Conservation (phyloP, 768 basidiomycete genomes). For the Clathrus columnatus region DNA sequence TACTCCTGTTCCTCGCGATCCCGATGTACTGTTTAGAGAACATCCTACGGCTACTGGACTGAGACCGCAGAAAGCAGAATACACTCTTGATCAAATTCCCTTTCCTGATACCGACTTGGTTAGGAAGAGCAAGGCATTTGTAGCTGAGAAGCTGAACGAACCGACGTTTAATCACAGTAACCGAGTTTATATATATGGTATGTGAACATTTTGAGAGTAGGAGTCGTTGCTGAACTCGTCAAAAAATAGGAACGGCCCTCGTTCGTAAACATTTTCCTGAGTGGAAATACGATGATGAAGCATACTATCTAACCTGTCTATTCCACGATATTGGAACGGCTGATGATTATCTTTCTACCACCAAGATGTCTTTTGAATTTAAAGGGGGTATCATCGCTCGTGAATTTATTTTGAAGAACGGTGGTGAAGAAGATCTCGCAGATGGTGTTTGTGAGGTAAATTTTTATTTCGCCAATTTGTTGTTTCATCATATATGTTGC, state of each 20-base stretch:
- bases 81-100: constrained; percentile 31
- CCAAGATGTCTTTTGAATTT: constrained; percentile 51
- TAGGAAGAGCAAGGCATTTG: constrained; percentile 31
- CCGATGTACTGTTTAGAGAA: constrained; percentile 38
- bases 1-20: constrained; percentile 39
- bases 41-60: constrained; percentile 36
- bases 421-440: constrained; percentile 40
- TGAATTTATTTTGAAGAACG: constrained; percentile 34
- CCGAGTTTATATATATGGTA: constrained; percentile 44
- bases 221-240: not conserved
- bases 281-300: constrained; percentile 40
- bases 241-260: constrained; percentile 36
- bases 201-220: constrained; percentile 7
- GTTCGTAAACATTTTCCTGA: constrained; percentile 37
- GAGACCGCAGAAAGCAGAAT: constrained; percentile 33
- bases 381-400: constrained; percentile 45
- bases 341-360: constrained; percentile 38
- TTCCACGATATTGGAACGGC: constrained; percentile 47
- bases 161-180: constrained; percentile 42
- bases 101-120: constrained; percentile 35
- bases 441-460: constrained; percentile 38
- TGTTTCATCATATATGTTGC: not conserved
- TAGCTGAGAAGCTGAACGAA: constrained; percentile 35
- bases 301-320: constrained; percentile 42
- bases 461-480: not conserved